Evolutionary conservation across 345 rosid genomes (phyloP).

Genomic region (Heritiera littoralis): DNA sequence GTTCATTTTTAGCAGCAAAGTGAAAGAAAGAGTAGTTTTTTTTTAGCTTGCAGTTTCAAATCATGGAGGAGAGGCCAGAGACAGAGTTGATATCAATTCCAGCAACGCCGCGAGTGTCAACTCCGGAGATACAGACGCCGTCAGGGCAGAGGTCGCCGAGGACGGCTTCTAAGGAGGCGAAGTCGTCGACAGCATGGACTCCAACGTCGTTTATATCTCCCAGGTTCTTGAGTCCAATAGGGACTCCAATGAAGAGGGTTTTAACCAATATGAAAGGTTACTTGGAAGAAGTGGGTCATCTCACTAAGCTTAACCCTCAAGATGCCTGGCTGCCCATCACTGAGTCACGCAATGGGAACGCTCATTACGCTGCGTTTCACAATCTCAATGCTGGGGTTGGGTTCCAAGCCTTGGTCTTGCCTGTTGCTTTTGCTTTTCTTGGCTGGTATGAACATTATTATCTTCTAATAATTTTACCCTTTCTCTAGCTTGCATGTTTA

Average conservation of each 20-base stretch:
- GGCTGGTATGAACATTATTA: slow-evolving; percentile 61
- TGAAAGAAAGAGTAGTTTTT: not conserved
- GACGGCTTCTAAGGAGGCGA: slow-evolving; percentile 56
- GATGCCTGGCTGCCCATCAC: slow-evolving; percentile 99
- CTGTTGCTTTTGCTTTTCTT: slow-evolving; percentile 93
- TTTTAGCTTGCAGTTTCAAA: not conserved
- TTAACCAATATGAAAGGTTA: slow-evolving; percentile 90
- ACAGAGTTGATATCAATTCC: slow-evolving; percentile 95
- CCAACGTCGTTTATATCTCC: slow-evolving; percentile 97
- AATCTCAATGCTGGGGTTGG: slow-evolving; percentile 96
- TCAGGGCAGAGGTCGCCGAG: slow-evolving; percentile 98
- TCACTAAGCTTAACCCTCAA: slow-evolving; percentile 94
- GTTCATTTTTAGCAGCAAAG: not conserved
- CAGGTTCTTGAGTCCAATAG: slow-evolving; percentile 88
- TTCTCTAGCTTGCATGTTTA: not conserved
- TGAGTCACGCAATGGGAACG: slow-evolving; percentile 96
- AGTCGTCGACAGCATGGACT: slow-evolving; percentile 87
- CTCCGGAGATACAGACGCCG: slow-evolving; percentile 93
- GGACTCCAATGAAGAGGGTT: slow-evolving; percentile 98
- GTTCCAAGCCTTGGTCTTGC: slow-evolving; percentile 89
- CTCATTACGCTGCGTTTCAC: slow-evolving; percentile 97
- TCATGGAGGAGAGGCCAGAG: slow-evolving; percentile 98
- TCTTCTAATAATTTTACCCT: too few species aligned
- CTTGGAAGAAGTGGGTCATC: slow-evolving; percentile 89
- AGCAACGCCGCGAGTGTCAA: slow-evolving; percentile 90